Base-by-base conservation (phyloP, 169 alveolate species). In the Plasmodium inui region DNA sequence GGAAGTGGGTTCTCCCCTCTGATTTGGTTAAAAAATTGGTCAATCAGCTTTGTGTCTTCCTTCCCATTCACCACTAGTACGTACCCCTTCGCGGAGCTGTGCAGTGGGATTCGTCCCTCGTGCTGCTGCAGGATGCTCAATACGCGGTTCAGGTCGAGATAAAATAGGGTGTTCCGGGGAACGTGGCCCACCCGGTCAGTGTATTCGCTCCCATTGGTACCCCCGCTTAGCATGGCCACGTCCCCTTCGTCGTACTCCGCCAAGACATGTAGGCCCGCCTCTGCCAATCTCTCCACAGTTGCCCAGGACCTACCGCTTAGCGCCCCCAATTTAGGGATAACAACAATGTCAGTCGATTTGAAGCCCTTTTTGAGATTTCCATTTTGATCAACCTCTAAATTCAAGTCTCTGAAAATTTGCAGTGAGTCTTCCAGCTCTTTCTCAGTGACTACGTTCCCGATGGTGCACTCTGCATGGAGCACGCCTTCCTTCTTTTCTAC, bases 401-500 rank as follows among this genome's bases (percentile, higher is more conserved):
- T 86, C 71, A 86, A 76, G 34, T 86, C 93, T 86, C 76, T 86
- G 30, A 86, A 86, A 26, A 86, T 86, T 86, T 86, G 93, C 5
- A 86, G 81, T 55, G 93, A 61, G 30, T 86, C 93, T 55, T 86
- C 93, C 41, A 86, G 80, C 34, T 86, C 93, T 44, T 86, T 86
- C 41, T 76, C 85, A 9, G 93, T 86, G 70, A 86, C 84, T 73
- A 74, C 93, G 19, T 86, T 86, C 22, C 93, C 93, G 22, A 86
- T 50, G 34, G 93, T 86, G 26, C 79, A 86, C 2, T 86, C 93
- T 34, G 44, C 93, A 44, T 86, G 93, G 14, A 96, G 28, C 19
- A 84, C 81, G 26, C 93, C 84, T n/a, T 73, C 55, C 26, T 86
- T 96, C 79, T 84, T 95, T 19, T 95, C 96, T 0, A 96, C 84